Evolutionary conservation across 345 rosid genomes (phyloP), one percentile per base, ranked within the genome.

Genomic region (Acer yangbiense): DNA sequence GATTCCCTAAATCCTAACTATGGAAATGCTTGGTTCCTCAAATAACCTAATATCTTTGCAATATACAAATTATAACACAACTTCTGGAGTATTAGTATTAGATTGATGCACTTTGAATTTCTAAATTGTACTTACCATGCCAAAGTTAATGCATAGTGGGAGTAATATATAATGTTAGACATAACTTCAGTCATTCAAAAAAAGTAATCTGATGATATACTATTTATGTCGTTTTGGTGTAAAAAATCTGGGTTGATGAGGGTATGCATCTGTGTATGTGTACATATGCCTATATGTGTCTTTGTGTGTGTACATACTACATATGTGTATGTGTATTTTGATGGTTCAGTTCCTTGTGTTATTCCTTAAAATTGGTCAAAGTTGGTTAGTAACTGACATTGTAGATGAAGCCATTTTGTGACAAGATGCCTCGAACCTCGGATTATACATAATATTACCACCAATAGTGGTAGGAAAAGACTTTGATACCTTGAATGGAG

Each of bases 11-110:
- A 55, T 8, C 18, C 23, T 32, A 3, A 25, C 17, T 43, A 29
- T 64, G 44, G 68, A 44, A 64, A n/a, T 7, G 25, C 10, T 9
- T 14, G 43, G 0, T 10, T 21, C 76, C 17, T 9, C 17, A 6
- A 41, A 8, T 73, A 60, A 13, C 57, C 14, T 39, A 21, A 41
- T 61, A 41, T 41, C 6, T 23, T 2, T 61, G 11, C 57, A 41
- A 60, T 73, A 8, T 41, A 62, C 35, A 61, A 73, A 41, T 61
- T 73, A 73, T 43, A 41, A 7, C 55, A 6, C 55, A 39, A 61
- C 0, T 17, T 0, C 11, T 27, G 2, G 13, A 25, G 13, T 35
- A 7, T 70, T 4, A 25, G 13, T 35, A 7, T 70, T 4, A 3
- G 12, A 72, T 55, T 43, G 21, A 73, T 63, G 27, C 41, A 41